Evolutionary conservation across 345 rosid species (phyloP), one percentile per base, ranked within the genome.

Genomic region (Cardamine chenopodiifolia): DNA sequence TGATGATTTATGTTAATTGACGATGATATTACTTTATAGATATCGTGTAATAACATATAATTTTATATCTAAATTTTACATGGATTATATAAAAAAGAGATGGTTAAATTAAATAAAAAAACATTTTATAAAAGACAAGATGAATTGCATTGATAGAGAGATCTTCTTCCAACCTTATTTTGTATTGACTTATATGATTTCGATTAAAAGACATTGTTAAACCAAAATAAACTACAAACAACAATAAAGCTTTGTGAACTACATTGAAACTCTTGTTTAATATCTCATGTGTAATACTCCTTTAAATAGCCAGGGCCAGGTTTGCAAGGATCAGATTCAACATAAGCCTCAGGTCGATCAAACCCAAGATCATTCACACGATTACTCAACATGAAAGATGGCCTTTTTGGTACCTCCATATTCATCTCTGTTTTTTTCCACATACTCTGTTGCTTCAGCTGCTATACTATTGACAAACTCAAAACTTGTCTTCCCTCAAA

Each of bases 331-430:
- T 90, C 98, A 4, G 88, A 14, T 64, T 86, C 95, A 9, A 62
- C 74, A 57, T 94, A 94, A 12, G 87, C 97, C 4, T 87, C 97
- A 0, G 93, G 87, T 2, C 97, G 89, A 67, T 84, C 73, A 70
- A 85, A 80, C 23, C 97, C 98, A 25, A 86, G 68, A 77, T 94
- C 96, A n/a, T 89, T 89, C 57, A 91, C 77, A 7, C 95, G 89
- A 78, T 91, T 88, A 57, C 97, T 91, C 9, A 94, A 84, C 98
- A 34, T 94, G 98, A 53, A 91, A 84, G 74, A 94, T 84, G 39
- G 96, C 96, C 50, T 94, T 94, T 74, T 91, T 94, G 9, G 71
- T 70, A 50, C 89, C 91, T 22, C 98, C 98, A 4, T 89, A 94
- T 17, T 82, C 91, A 1, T 91, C 92, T 70, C 87, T 72, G 85